Conservation (phyloP, 305 asterid species). For the Fraxinus latifolia region DNA sequence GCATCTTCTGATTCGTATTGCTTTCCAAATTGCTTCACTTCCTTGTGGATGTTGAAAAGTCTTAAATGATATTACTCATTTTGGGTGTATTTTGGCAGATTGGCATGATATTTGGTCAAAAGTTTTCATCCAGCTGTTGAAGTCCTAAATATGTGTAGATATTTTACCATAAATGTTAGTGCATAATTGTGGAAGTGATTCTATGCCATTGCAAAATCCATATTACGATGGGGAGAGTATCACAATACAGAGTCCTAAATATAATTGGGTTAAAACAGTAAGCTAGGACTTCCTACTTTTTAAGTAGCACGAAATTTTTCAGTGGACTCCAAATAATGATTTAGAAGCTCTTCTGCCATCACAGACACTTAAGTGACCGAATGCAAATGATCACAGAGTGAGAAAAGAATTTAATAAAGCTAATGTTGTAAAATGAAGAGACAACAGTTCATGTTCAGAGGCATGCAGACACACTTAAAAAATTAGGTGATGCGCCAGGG, state of each 20-base stretch:
- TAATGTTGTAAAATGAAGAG: constrained; percentile 10
- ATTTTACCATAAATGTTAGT: background rate
- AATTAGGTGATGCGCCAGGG: constrained; percentile 17
- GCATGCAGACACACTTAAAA: background rate
- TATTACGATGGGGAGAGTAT: background rate
- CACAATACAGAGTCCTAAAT: background rate
- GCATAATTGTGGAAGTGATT: background rate
- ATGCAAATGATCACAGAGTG: constrained; percentile 8
- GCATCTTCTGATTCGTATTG: background rate
- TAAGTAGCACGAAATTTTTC: background rate
- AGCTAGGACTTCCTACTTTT: background rate
- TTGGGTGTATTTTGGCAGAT: background rate
- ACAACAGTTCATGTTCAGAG: background rate
- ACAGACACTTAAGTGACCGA: constrained; percentile 4
- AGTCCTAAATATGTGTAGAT: background rate
- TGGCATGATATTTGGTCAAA: background rate
- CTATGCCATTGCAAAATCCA: background rate
- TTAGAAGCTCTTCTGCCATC: background rate
- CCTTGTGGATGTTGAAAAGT: background rate
- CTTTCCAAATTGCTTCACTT: background rate
- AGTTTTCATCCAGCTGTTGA: background rate
- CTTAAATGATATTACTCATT: background rate
- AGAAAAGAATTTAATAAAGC: background rate
- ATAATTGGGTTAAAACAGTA: background rate
- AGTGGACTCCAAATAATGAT: background rate